Base-by-base conservation (phyloP, 768 basidiomycete genomes). In the Boletus speciosus region DNA sequence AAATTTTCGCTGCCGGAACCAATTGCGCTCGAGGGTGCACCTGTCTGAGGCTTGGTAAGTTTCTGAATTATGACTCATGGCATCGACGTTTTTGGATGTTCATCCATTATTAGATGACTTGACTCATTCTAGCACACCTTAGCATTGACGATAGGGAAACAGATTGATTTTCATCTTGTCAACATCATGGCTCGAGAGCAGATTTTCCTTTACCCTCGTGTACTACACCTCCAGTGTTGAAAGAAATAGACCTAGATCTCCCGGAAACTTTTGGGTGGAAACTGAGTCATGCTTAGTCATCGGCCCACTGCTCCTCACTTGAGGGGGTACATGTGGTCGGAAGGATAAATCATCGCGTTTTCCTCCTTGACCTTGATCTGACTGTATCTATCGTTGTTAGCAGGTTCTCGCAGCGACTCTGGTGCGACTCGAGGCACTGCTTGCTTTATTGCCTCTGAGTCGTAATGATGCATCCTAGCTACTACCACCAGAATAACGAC, bases 1-100 rank as follows among this genome's bases (percentile, higher is more conserved):
- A 54, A 57, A 12, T 71, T 69, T 47, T 51, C 47, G 32, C 53
- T 57, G 7, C 66, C 70, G 5, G 70, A 70, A 45, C 58, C 65
- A 7, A 60, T 64, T 39, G n/a, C 36, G 5, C 52, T 66, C 2
- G 58, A 62, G 34, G 55, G 64, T 8, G 29, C 54, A 6, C 55
- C 55, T 27, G 35, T 61, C 23, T 69, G 51, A 61, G 27, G 15
- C 5, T 31, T 40, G 23, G 21, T 36, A 21, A 15, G 37, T 25
- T 48, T 6, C 46, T 19, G 36, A 36, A 47, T 51, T 27, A 48
- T 32, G 29, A 29, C 23, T 51, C 25, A 25, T 25, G 25, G 23
- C 23, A 4, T 39, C 40, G 42, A 39, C 29, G 21, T 12, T 34
- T 47, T 43, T 51, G 7, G 37, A 25, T 21, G n/a, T 12, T 35